Conservation (phyloP, 768 basidiomycete genomes). For the Auriscalpium microsporum region DNA sequence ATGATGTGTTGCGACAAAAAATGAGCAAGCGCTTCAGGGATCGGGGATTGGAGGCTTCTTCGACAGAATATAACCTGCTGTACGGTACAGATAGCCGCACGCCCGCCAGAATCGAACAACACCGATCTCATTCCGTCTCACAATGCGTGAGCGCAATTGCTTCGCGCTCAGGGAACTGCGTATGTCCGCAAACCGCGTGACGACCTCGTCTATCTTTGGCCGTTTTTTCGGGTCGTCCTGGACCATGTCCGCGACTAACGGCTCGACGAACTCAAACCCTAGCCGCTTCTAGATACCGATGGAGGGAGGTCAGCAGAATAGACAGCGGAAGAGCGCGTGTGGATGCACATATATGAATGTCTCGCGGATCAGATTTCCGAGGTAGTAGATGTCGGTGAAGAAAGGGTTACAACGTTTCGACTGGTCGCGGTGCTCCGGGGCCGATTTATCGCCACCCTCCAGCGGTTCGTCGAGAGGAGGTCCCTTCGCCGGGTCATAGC, state of each 20-base stretch:
- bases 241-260: constrained; percentile 25
- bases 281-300: neutral
- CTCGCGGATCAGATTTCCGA: constrained; percentile 17
- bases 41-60: too few species aligned
- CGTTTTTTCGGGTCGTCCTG: constrained; percentile 26
- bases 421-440: constrained; percentile 17
- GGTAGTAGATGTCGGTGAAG: constrained; percentile 18
- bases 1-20: too few species aligned
- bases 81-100: too few species aligned
- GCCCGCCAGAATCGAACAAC: neutral
- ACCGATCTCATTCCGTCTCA: neutral
- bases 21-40: too few species aligned
- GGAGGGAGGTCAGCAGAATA: neutral
- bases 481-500: constrained; percentile 9
- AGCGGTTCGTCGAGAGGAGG: constrained; percentile 12
- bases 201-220: constrained; percentile 30
- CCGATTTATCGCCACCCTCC: constrained; percentile 17
- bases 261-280: constrained; percentile 7
- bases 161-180: constrained; percentile 17
- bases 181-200: constrained; percentile 23
- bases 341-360: constrained; percentile 14
- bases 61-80: too few species aligned
- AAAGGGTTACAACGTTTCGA: constrained; percentile 16
- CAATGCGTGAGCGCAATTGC: constrained; percentile 21
- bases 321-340: neutral